Evolutionary conservation across 768 basidiomycete genomes (phyloP).

Genomic region (Pholiota conissans): DNA sequence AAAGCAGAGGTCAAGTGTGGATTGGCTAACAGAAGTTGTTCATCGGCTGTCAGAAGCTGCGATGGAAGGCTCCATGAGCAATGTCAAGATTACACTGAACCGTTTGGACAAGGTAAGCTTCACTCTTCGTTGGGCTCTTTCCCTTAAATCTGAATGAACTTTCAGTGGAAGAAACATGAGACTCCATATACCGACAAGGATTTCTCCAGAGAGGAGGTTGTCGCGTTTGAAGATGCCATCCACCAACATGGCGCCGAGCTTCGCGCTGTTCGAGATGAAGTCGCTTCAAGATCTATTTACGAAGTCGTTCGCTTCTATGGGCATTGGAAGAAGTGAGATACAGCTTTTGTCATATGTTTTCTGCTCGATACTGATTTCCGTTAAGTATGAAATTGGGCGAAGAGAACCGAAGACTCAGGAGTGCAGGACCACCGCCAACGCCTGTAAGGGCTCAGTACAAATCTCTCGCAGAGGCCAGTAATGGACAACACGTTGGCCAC

Average conservation of each 20-base stretch:
- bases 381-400: slow-evolving; percentile 68
- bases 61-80: slow-evolving; percentile 37
- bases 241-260: slow-evolving; percentile 76
- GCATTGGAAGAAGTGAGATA: slow-evolving; percentile 78
- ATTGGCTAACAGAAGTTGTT: slow-evolving; percentile 79
- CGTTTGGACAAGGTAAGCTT: slow-evolving; percentile 63
- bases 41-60: slow-evolving; percentile 73
- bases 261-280: slow-evolving; percentile 73
- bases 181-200: slow-evolving; percentile 66
- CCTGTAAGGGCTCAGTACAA: slow-evolving; percentile 37
- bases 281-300: slow-evolving; percentile 64
- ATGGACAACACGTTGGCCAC: slow-evolving; percentile 49
- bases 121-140: neutral
- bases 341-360: neutral
- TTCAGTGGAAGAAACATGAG: slow-evolving; percentile 74
- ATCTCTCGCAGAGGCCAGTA: slow-evolving; percentile 36
- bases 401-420: slow-evolving; percentile 56
- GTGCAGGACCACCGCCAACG: slow-evolving; percentile 34
- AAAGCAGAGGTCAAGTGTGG: slow-evolving; percentile 61
- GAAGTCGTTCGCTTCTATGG: slow-evolving; percentile 86
- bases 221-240: slow-evolving; percentile 78
- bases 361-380: slow-evolving; percentile 7
- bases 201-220: slow-evolving; percentile 69
- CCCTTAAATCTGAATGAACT: neutral
- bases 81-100: slow-evolving; percentile 32